phyloP scores from a whole-genome alignment of 176 grass and related monocot genomes.

The Eleusine indica region DNA sequence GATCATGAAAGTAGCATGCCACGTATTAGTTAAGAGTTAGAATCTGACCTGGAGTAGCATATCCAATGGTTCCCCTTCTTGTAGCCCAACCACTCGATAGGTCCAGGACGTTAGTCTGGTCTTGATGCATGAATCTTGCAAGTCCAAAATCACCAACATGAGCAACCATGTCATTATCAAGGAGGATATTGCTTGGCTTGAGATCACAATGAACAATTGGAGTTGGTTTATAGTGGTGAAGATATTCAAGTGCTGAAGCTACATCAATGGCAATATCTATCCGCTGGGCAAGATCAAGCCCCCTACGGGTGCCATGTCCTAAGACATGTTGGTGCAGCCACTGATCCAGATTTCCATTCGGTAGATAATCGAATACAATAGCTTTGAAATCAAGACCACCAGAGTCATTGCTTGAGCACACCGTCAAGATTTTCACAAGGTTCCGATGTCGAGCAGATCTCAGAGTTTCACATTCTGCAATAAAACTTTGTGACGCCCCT shows the following conservation, averaged over 20 bases:
- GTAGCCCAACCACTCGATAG: not conserved
- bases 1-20: not conserved
- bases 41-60: not conserved
- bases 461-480: not conserved
- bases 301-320: not conserved
- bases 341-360: not conserved
- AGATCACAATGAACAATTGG: not conserved
- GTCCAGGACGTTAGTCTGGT: not conserved
- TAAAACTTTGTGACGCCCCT: not conserved
- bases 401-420: not conserved
- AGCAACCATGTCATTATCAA: not conserved
- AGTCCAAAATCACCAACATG: constrained; percentile 2
- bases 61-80: not conserved
- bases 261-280: not conserved
- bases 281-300: not conserved
- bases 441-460: not conserved
- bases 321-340: not conserved
- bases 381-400: not conserved
- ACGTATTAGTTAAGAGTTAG: not conserved
- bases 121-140: not conserved
- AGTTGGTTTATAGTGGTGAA: not conserved
- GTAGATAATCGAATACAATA: not conserved
- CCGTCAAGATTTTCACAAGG: not conserved
- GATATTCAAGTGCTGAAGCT: constrained; percentile 2
- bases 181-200: not conserved